Evolutionary conservation across 352 stramenopile species (phyloP), one percentile per base, ranked within the genome.

Genomic region (Phytopythium ostracodes): DNA sequence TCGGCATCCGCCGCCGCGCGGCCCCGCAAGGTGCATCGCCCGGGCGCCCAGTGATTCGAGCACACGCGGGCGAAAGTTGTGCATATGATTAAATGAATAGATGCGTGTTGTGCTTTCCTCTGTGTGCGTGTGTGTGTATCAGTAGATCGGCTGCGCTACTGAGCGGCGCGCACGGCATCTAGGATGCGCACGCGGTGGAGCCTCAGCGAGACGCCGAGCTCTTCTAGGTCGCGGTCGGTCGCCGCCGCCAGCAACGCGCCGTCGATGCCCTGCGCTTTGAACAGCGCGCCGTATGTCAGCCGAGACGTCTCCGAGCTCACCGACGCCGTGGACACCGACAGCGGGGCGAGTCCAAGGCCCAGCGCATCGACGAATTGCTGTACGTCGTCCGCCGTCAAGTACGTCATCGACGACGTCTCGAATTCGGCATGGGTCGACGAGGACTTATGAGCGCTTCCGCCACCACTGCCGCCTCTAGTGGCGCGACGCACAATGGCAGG

Each of bases 181-280:
- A 94, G 60, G 56, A 94, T 90, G 55, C 83, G 84, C 53, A 92
- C 59, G 27, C 85, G 85, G 42, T 94, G 85, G 56, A 94, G 58
- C 17, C 83, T 80, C 49, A 91, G 75, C 18, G 31, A 42, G 38
- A 94, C 69, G 31, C 85, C 85, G 33, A 94, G 67, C 44, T 94
- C 83, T 42, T 88, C 69, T 0, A 94, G 60, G 38, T 94, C 83
- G 8, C 52, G 57, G 18, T 88, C 70, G 2, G 72, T 84, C 4
- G 81, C 79, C 46, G 87, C 78, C 1, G 62, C 47, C 15, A 92
- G 64, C n/a, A 92, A 55, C 22, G 59, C 56, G 11, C 85, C 85
- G 49, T 92, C 83, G 61, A 94, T 91, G 24, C 82, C 81, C 25
- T 81, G 70, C 18, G 62, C 57, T 11, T 64, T 64, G 14, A 94